Evolutionary conservation across 768 basidiomycete species (phyloP).

Genomic region (Mycena venus): DNA sequence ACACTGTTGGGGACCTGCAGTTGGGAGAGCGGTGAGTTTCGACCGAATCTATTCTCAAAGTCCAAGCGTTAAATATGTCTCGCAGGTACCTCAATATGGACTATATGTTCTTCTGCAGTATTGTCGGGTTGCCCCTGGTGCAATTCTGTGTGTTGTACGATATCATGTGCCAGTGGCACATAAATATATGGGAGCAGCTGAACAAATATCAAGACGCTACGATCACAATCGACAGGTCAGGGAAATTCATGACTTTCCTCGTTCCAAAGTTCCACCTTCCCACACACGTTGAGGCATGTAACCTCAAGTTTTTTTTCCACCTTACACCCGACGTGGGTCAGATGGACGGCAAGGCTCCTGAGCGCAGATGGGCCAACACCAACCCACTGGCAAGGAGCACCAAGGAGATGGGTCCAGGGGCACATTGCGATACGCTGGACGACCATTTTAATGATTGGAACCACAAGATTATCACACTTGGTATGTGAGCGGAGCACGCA

Average conservation of each 20-base stretch:
- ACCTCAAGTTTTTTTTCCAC: too few relatives aligned
- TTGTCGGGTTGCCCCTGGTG: slow-evolving; percentile 20
- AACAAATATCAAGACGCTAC: not conserved
- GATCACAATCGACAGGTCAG: not conserved
- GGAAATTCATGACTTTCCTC: too few relatives aligned
- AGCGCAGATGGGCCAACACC: not conserved
- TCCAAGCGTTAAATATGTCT: too few relatives aligned
- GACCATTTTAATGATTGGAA: too few relatives aligned
- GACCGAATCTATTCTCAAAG: too few relatives aligned
- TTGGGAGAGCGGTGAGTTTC: slow-evolving; percentile 34
- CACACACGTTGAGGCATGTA: too few relatives aligned
- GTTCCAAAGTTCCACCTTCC: too few relatives aligned
- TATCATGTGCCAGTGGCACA: too few relatives aligned
- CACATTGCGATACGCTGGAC: not conserved
- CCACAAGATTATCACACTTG: not conserved
- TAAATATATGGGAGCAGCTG: not conserved
- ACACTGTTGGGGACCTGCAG: slow-evolving; percentile 34
- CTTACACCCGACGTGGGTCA: too few relatives aligned
- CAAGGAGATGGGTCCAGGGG: slow-evolving; percentile 50
- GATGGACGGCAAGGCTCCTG: too few relatives aligned
- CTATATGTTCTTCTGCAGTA: slow-evolving; percentile 38
- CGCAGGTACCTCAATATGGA: slow-evolving; percentile 43
- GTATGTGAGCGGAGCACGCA: not conserved
- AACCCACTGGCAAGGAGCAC: slow-evolving; percentile 50
- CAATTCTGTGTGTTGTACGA: slow-evolving; percentile 41